Conservation (phyloP, 768 basidiomycete genomes). For the Russula griseocarnosa region DNA sequence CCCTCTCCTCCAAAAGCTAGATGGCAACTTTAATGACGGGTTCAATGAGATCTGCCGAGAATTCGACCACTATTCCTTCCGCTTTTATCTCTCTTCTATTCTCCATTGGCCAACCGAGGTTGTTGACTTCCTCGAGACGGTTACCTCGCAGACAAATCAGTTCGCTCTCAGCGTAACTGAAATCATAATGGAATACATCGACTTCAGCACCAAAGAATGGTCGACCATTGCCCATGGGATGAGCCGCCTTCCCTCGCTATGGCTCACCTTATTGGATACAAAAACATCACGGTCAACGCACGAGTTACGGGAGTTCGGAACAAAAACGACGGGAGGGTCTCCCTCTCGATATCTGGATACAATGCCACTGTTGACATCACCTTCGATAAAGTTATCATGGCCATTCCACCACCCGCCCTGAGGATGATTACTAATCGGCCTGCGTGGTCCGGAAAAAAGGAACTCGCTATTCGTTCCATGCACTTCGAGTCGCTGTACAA, state of each 20-base stretch:
- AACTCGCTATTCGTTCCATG: conserved; percentile 31
- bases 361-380: conserved; percentile 15
- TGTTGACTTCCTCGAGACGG: conserved; percentile 31
- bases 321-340: conserved; percentile 21
- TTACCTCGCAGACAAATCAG: conserved; percentile 31
- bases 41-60: conserved; percentile 25
- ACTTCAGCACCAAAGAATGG: conserved; percentile 30
- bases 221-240: conserved; percentile 29
- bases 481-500: conserved; percentile 32
- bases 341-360: conserved; percentile 6
- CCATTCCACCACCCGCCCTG: conserved; percentile 31
- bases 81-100: conserved; percentile 24
- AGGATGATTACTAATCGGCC: conserved; percentile 31
- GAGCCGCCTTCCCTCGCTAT: conserved; percentile 30
- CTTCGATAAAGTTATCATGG: conserved; percentile 30
- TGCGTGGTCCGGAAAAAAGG: conserved; percentile 27
- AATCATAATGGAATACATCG: conserved; percentile 31
- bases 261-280: conserved; percentile 27
- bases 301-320: conserved; percentile 28
- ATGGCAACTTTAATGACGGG: conserved; percentile 24
- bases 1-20: conserved; percentile 21
- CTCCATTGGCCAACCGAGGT: conserved; percentile 27
- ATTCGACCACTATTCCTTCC: conserved; percentile 29
- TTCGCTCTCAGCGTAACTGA: conserved; percentile 32
- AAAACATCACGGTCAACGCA: conserved; percentile 30